phyloP scores from a whole-genome alignment of 108 stramenopile species.

The Fragilaria crotonensis region DNA sequence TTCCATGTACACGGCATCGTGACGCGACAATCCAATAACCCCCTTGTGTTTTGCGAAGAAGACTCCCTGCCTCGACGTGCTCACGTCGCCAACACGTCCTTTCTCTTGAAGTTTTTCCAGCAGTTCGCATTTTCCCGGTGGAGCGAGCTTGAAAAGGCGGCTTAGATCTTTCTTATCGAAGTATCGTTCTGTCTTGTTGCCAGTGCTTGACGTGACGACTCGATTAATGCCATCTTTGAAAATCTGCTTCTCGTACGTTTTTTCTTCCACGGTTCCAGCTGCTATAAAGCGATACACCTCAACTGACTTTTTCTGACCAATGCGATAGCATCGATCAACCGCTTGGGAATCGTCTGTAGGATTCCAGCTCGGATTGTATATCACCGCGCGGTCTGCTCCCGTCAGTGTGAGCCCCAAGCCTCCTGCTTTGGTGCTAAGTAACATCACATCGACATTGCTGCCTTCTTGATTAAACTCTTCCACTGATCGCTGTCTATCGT shows the following conservation, averaged over 20 bases:
- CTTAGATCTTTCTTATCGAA: conserved; percentile 59
- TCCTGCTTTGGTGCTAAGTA: conserved; percentile 81
- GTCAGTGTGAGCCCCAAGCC: conserved; percentile 83
- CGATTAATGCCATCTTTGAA: conserved; percentile 80
- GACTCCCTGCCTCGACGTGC: conserved; percentile 27
- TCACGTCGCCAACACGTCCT: conserved; percentile 7
- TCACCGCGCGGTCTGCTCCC: conserved; percentile 76
- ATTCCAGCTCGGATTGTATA: conserved; percentile 58
- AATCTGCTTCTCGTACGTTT: conserved; percentile 68
- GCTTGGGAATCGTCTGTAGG: conserved; percentile 95
- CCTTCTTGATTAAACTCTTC: conserved; percentile 83
- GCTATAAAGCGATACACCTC: conserved; percentile 85
- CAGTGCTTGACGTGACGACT: conserved; percentile 34
- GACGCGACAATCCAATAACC: conserved; percentile 69
- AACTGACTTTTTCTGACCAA: conserved; percentile 80
- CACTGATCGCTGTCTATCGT: conserved; percentile 74
- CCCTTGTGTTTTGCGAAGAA: conserved; percentile 37
- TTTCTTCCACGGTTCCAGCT: conserved; percentile 40
- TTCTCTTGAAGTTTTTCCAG: conserved; percentile 43
- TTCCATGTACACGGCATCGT: conserved; percentile 54
- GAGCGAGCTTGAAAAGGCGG: conserved; percentile 56
- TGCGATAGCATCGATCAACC: conserved; percentile 58
- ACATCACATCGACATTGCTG: conserved; percentile 53
- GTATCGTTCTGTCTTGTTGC: conserved; percentile 55
- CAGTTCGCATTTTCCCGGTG: conserved; percentile 50